These are phyloP conservation scores for Biancaea sappan DNA, from an alignment of 306 rosid genomes.

Conservation along the genomic window DNA sequence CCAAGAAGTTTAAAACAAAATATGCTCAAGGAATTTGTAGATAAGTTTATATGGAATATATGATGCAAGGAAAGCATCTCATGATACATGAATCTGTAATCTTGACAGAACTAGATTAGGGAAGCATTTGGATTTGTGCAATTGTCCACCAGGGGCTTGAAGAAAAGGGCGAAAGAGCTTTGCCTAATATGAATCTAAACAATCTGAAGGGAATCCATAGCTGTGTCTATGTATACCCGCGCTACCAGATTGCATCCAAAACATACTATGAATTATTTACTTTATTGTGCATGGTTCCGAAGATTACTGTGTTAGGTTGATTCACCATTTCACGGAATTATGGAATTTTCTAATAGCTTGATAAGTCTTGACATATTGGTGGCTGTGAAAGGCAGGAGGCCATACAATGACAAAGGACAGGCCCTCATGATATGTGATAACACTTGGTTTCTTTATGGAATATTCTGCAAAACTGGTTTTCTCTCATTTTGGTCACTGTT, in stretches of 20 bases:
- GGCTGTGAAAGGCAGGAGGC: slow-evolving; percentile 6
- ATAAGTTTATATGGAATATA: background rate
- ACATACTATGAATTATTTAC: background rate
- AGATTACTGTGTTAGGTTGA: background rate
- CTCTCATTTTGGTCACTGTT: background rate
- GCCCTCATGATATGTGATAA: background rate
- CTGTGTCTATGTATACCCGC: background rate
- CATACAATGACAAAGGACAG: slow-evolving; percentile 1
- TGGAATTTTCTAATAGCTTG: background rate
- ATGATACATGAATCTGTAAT: background rate
- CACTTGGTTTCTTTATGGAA: background rate
- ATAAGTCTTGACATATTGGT: background rate
- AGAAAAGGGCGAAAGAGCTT: background rate
- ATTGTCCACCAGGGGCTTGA: background rate
- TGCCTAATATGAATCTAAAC: background rate
- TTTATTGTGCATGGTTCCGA: background rate
- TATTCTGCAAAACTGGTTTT: background rate
- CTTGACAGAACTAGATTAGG: background rate
- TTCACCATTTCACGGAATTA: background rate
- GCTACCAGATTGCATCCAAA: background rate
- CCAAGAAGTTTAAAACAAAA: background rate
- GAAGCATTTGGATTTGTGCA: background rate
- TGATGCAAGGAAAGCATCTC: background rate
- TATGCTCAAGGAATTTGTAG: background rate
- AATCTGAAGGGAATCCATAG: background rate